phyloP scores from a whole-genome alignment of 225 moss, liverwort and hornwort genomes.

The Sphagnum tenellum region DNA sequence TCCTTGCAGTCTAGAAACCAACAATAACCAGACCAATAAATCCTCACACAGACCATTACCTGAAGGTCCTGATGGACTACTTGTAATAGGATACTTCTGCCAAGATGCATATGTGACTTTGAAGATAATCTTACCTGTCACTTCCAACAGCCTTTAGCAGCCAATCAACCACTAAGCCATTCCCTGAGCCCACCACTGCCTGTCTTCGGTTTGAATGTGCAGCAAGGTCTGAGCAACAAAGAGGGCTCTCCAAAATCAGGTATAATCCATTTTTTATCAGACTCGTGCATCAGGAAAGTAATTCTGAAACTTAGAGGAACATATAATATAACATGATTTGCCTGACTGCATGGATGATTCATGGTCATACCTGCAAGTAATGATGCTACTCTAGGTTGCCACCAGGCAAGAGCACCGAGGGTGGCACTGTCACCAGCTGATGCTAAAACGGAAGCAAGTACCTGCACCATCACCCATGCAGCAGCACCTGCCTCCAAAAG shows the following conservation, averaged over 20 bases:
- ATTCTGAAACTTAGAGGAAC: no score
- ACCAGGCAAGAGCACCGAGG: constrained; percentile 64
- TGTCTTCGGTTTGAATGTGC: constrained; percentile 81
- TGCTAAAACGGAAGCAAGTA: constrained; percentile 56
- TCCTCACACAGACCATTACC: no score
- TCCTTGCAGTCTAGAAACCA: no score
- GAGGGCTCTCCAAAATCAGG: no score
- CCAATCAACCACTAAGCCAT: constrained; percentile 90
- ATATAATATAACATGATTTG: no score
- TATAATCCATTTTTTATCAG: no score
- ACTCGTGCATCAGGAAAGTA: no score
- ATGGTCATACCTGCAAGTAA: constrained; percentile 49
- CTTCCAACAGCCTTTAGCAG: constrained; percentile 68
- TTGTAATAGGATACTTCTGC: no score
- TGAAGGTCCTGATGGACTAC: no score
- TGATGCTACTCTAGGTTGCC: constrained; percentile 84
- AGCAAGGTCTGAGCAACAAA: constrained; percentile 53
- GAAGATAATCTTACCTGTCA: constrained; percentile 28
- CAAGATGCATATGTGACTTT: no score
- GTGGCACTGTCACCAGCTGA: constrained; percentile 61
- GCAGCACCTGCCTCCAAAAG: constrained; percentile 58
- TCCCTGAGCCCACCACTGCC: constrained; percentile 81
- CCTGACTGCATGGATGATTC: no score
- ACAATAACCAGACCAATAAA: no score
- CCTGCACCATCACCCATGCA: constrained; percentile 57